Percentiles rank a stretch among this genome's conserved stretches.
These are phyloP conservation scores for Tuber melanosporum DNA, from an alignment of 495 filamentous ascomycete species.

Conservation along the genomic window DNA sequence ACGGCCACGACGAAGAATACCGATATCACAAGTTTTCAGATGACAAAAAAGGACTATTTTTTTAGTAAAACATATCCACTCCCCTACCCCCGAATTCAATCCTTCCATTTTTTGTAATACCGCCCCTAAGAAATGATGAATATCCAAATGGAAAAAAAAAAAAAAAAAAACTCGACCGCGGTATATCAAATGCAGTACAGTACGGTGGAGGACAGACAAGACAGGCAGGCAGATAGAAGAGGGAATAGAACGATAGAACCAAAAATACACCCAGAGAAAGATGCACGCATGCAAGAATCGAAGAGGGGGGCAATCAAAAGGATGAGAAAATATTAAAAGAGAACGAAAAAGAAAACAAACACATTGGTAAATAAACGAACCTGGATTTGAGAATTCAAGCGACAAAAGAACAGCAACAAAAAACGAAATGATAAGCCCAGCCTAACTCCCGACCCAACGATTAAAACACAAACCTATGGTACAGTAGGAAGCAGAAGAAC, in stretches of 20 bases:
- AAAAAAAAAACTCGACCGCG: neutral
- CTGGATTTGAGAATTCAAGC: constrained; percentile 24
- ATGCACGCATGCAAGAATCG: constrained; percentile 27
- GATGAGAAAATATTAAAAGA: constrained; percentile 23
- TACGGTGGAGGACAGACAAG: neutral
- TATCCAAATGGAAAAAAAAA: neutral
- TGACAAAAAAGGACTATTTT: neutral
- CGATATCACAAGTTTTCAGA: neutral
- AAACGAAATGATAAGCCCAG: constrained; percentile 26
- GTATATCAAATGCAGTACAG: constrained; percentile 4
- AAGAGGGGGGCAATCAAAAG: constrained; percentile 12
- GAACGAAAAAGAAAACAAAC: neutral
- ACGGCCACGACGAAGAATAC: neutral
- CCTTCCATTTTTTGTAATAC: neutral
- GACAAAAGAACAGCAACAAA: constrained; percentile 24
- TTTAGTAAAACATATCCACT: neutral
- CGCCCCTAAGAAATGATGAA: constrained; percentile 4
- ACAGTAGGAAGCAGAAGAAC: constrained; percentile 15
- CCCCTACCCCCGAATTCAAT: neutral
- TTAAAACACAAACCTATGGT: constrained; percentile 36
- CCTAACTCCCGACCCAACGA: constrained; percentile 34
- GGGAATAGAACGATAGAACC: constrained; percentile 21
- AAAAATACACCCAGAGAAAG: constrained; percentile 13
- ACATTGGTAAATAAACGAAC: constrained; percentile 6
- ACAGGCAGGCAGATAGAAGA: neutral